Base-by-base conservation (phyloP, 129 eudicot genomes). In the Lactuca saligna region DNA sequence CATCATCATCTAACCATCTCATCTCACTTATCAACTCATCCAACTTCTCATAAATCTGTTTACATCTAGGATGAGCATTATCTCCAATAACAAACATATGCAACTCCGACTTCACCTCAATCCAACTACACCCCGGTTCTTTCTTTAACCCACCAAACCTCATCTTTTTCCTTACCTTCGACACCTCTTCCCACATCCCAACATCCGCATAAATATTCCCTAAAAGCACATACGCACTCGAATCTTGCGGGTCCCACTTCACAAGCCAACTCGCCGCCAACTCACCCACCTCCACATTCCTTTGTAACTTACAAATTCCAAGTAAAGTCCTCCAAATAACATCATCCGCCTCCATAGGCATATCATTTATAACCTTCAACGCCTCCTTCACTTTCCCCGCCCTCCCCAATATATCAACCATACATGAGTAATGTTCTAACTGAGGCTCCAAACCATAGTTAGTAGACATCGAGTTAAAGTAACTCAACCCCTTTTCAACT, bases 71-170 rank as follows among this genome's bases (percentile, higher is more conserved):
- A 80, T 93, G 98, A 73, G 90, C 92, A 63, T 87, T 83, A 59
- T 89, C 90, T 33, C 75, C 83, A 54, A 81, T 85, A 50, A 82
- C 81, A 77, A 89, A 89, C 91, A 91, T 86, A 75, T 93, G 95
- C 55, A 87, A 70, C 57, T 89, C 97, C 14, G 90, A 81, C 67
- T 78, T 81, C 38, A 93, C 77, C 81, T 93, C 99, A 39, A 89
- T 82, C 99, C 99, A 93, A 69, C 98, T 93, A 78, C 97, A 89
- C 0, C 98, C 98, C 5, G 98, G 95, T 81, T 93, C 97, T 77
- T 93, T 93, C 37, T 86, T 93, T 61, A 87, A 29, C 48, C 91
- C 80, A 75, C 69, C 35, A 16, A 61, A 29, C 61, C 87, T 76
- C 97, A 93, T 89, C 41, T 69, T 50, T 38, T 63, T 81, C 77